phyloP scores from a whole-genome alignment of 805 yeast species.

The Hanseniaspora meyeri region DNA sequence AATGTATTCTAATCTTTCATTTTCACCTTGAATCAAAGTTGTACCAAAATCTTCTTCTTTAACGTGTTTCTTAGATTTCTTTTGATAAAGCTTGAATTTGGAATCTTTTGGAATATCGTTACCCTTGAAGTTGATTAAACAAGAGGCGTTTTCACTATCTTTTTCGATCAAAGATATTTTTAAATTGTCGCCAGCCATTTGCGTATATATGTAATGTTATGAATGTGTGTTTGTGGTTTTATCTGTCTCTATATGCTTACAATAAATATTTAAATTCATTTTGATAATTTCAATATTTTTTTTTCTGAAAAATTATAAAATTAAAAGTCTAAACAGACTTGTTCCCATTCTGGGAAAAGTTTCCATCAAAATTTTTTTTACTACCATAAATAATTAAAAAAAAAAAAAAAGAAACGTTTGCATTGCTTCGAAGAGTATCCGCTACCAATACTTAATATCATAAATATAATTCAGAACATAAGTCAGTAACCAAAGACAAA shows the following conservation, averaged over 20 bases:
- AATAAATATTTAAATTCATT: background rate
- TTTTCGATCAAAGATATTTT: slow-evolving; percentile 8
- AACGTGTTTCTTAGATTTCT: slow-evolving; percentile 22
- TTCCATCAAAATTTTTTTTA: background rate
- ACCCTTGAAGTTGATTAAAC: slow-evolving; percentile 43
- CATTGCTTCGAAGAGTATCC: too few relatives aligned
- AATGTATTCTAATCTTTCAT: slow-evolving; percentile 52
- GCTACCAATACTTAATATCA: background rate
- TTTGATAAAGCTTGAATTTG: slow-evolving; percentile 50
- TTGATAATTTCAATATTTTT: background rate
- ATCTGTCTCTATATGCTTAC: too few relatives aligned
- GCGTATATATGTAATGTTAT: background rate
- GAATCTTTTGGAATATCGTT: slow-evolving; percentile 47
- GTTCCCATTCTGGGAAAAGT: background rate
- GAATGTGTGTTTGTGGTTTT: background rate
- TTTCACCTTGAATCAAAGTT: slow-evolving; percentile 67
- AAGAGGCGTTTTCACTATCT: slow-evolving; percentile 8
- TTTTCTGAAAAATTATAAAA: background rate
- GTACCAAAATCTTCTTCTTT: slow-evolving; percentile 23
- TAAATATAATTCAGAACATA: too few relatives aligned
- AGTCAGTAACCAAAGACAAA: background rate
- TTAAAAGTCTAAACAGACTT: background rate
- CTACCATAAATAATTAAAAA: too few relatives aligned
- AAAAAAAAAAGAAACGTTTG: slow-evolving; percentile 8
- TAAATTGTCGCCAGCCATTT: background rate